Base-by-base conservation (phyloP, 257 asterid species). In the Cinchona pubescens region DNA sequence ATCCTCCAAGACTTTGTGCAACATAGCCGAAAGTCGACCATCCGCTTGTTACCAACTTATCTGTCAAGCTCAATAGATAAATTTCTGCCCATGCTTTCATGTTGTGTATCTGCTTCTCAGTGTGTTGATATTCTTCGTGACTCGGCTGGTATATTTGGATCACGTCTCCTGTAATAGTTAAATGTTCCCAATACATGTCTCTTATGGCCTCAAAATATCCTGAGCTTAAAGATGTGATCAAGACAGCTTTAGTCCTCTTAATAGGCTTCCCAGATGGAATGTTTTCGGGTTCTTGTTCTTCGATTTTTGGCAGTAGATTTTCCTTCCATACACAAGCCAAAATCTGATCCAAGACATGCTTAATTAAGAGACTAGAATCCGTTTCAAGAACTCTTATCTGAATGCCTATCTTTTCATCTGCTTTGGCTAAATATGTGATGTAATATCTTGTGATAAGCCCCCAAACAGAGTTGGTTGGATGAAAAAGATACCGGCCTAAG, bases 11-110 rank as follows among this genome's bases (percentile, higher is more conserved):
- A 45, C 97, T 90, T 51, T 92, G 96, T 40, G 96, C 96, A 64
- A 92, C 92, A 61, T 89, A 92, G 7, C 97, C 97, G n/a, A 90
- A 92, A 35, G 97, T 92, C 13, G 97, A 90, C 89, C 88, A 83
- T 27, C 91, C 83, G 68, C 92, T 92, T 15, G 97, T 92, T 3
- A 89, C 94, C 84, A 90, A 40, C 75, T 84, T 92, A 76, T 92
- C 97, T 2, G 82, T 86, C 73, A 90, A 78, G 82, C 96, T 87
- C 75, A 90, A 87, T 23, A 51, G 59, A 51, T 51, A 51, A 1
- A 51, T 51, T 51, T 51, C 59, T 51, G 59, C 27, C n/a, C n/a
- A n/a, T 51, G 59, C 59, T 51, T 51, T 51, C 4, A 51, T 51
- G 8, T 51, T 51, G 8, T 51, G 59, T 74, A 78, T 75, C 21